Conservation (phyloP, 768 basidiomycete species). For the Amanita phalloides region DNA sequence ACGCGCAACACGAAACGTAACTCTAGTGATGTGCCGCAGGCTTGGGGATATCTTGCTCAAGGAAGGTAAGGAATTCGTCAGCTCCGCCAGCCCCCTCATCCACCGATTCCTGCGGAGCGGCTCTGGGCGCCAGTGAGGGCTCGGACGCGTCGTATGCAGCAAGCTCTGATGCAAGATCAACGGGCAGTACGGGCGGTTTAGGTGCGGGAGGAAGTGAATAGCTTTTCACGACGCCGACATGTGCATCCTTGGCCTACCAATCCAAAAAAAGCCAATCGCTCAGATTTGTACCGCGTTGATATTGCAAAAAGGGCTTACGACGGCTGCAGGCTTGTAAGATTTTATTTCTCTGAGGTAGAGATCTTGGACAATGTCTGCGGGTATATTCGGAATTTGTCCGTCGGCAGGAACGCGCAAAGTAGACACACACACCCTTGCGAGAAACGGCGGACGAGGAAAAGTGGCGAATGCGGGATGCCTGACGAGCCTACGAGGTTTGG, state of each 20-base stretch:
- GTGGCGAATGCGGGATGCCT: conserved; percentile 37
- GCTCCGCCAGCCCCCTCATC: conserved; percentile 46
- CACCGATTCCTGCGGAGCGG: conserved; percentile 19
- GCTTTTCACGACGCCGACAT: conserved; percentile 77
- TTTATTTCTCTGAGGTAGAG: conserved; percentile 87
- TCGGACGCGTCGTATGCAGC: conserved; percentile 77
- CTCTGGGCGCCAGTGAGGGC: conserved; percentile 39
- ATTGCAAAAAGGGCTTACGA: conserved; percentile 36
- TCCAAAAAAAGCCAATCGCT: background rate
- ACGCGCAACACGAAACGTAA: background rate
- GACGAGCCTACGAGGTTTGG: conserved; percentile 32
- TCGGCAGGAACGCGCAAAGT: conserved; percentile 4
- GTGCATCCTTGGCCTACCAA: conserved; percentile 76
- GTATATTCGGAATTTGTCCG: conserved; percentile 23
- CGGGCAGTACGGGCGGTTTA: conserved; percentile 62
- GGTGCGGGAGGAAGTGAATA: conserved; percentile 72
- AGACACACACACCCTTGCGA: conserved; percentile 48
- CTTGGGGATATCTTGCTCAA: conserved; percentile 73
- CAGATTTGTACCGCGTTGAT: background rate
- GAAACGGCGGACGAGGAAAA: conserved; percentile 50
- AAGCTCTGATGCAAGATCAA: conserved; percentile 83
- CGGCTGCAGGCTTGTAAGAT: conserved; percentile 69
- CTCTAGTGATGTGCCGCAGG: conserved; percentile 41
- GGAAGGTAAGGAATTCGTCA: conserved; percentile 67
- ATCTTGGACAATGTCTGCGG: conserved; percentile 86